These are phyloP conservation scores for Hortaea sp. DNA, from an alignment of 2,329 filamentous ascomycete genomes.

Conservation along the genomic window DNA sequence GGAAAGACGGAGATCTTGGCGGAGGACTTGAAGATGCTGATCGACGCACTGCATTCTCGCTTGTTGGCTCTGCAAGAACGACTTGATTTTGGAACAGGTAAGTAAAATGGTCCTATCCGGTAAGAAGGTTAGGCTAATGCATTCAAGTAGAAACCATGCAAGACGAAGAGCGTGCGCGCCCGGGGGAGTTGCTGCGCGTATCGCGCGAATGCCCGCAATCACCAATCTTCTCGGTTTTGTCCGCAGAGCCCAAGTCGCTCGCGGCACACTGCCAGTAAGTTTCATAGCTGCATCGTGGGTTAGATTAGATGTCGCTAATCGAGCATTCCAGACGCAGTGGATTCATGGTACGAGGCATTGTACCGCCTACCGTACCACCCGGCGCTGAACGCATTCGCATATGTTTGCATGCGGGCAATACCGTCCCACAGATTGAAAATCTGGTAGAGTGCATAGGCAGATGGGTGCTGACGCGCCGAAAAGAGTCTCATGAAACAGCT, in stretches of 20 bases:
- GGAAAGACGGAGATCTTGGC: slow-evolving; percentile 38
- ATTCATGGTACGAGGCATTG: slow-evolving; percentile 54
- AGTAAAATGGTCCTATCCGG: no score
- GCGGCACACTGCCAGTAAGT: slow-evolving; percentile 49
- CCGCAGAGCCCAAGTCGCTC: slow-evolving; percentile 46
- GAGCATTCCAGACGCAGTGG: slow-evolving; percentile 29
- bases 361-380: slow-evolving; percentile 56
- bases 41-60: slow-evolving; percentile 34
- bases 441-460: slow-evolving; percentile 39
- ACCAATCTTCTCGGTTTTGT: slow-evolving; percentile 56
- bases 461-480: slow-evolving; percentile 30
- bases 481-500: neutral
- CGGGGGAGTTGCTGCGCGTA: slow-evolving; percentile 16
- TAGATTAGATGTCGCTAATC: no score
- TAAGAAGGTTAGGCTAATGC: no score
- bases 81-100: neutral
- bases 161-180: no score
- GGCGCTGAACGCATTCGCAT: slow-evolving; percentile 56
- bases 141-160: no score
- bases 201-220: slow-evolving; percentile 38
- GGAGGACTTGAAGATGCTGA: slow-evolving; percentile 38
- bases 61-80: slow-evolving; percentile 30
- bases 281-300: neutral
- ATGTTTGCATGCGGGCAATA: slow-evolving; percentile 60
- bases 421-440: slow-evolving; percentile 44